phyloP scores from a whole-genome alignment of 1,284 basidiomycete genomes.

The Stygiomarasmius scandens region DNA sequence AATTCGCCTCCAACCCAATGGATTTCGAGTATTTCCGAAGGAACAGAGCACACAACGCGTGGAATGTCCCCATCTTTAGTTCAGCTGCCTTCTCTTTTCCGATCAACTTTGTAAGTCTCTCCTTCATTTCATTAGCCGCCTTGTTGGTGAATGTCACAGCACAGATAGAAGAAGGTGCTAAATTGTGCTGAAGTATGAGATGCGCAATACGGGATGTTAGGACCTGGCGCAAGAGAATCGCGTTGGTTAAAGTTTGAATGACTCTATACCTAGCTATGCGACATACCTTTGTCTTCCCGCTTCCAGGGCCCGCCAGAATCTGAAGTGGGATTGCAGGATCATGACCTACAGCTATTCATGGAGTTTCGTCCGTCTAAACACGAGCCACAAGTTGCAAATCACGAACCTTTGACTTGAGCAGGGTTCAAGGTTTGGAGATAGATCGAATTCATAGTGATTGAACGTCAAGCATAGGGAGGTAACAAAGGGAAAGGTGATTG shows the following conservation, averaged over 20 bases:
- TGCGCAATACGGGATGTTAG: conserved; percentile 81
- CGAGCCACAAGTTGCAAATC: no score
- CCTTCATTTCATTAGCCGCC: conserved; percentile 88
- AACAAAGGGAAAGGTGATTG: no score
- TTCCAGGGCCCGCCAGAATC: conserved; percentile 85
- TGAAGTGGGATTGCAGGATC: conserved; percentile 70
- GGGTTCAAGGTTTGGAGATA: conserved; percentile 10
- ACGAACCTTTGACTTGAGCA: conserved; percentile 15
- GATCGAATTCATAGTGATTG: neutral
- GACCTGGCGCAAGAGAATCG: conserved; percentile 46
- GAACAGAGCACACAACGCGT: conserved; percentile 76
- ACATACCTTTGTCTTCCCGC: conserved; percentile 66
- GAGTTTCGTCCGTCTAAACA: no score
- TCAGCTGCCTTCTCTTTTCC: conserved; percentile 62
- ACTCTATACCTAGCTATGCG: neutral
- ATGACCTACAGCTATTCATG: conserved; percentile 76
- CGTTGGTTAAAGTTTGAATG: neutral
- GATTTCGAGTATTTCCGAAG: conserved; percentile 67
- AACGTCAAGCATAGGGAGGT: no score
- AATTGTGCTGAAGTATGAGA: conserved; percentile 61
- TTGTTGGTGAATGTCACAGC: conserved; percentile 90
- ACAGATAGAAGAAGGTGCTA: conserved; percentile 67
- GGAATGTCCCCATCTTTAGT: conserved; percentile 83
- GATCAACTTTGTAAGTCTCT: conserved; percentile 72
- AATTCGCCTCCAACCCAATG: conserved; percentile 73